Base-by-base conservation (phyloP, 1,284 basidiomycete species). In the Leccinum laetum region DNA sequence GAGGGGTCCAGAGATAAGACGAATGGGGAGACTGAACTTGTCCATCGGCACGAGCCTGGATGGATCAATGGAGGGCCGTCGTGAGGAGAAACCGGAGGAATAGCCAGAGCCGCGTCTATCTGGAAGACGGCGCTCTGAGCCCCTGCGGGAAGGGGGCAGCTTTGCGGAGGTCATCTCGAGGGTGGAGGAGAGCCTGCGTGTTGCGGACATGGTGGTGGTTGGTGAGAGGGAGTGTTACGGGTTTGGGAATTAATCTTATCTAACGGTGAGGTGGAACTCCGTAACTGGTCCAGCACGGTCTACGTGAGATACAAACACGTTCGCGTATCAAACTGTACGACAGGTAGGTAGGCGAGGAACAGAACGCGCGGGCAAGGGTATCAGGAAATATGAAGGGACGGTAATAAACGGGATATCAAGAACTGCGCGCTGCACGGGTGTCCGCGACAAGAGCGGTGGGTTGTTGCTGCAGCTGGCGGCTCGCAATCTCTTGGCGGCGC, bases 11-110 rank as follows among this genome's bases (percentile, higher is more conserved):
- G 56, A 21, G 35, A 32, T 32, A n/a, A 29, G n/a, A 62, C 4
- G 60, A 16, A 41, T 3, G 44, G 64, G 64, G 61, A 44, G 53
- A 64, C 77, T 76, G 67, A 71, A 91, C 91, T 87, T 92, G 84
- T 91, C 88, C 88, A 93, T 93, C 56, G 86, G 89, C 63, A 92
- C 72, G 63, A 93, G 84, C 76, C 84, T 84, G 69, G 84, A 84
- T 62, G 91, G 91, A 75, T 93, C 91, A 73, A 93, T 93, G 60
- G 91, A 92, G 3, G 81, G 81, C 60, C 88, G 82, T 65, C 91
- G 82, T 41, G 88, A 90, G 64, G 78, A 78, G 74, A 79, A 79
- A 64, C 78, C 80, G 52, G 77, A 73, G 26, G 81, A 79, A 59
- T 84, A 78, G 65, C 79, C 79, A 26, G 82, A 82, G 60, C 70